phyloP scores from a whole-genome alignment of 257 asterid genomes.

The Mitragyna speciosa region DNA sequence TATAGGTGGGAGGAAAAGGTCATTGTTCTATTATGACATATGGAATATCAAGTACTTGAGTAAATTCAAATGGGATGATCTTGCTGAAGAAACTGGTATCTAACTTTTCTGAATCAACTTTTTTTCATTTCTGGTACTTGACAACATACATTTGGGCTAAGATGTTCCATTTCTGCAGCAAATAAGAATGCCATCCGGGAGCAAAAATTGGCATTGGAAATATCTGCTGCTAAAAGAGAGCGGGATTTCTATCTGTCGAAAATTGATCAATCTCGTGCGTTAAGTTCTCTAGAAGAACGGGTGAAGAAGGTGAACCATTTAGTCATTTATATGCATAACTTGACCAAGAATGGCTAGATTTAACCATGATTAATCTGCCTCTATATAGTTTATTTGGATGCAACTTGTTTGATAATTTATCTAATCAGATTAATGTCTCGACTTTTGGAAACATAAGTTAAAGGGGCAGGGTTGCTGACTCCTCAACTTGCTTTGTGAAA shows the following conservation, averaged over 20 bases:
- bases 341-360: too few species aligned
- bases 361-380: too few species aligned
- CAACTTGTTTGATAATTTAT: too few species aligned
- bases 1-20: constrained; percentile 88
- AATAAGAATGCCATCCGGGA: constrained; percentile 66
- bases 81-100: constrained; percentile 76
- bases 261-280: constrained; percentile 73
- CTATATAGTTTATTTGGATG: too few species aligned
- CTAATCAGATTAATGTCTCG: too few species aligned
- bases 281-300: constrained; percentile 62
- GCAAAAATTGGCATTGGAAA: constrained; percentile 73
- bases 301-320: constrained; percentile 60
- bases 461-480: too few species aligned
- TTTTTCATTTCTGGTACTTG: constrained; percentile 7
- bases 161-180: constrained; percentile 45
- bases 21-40: constrained; percentile 75
- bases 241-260: constrained; percentile 76
- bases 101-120: constrained; percentile 2
- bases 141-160: constrained; percentile 22
- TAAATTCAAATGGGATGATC: constrained; percentile 98
- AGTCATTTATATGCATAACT: neutral
- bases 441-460: too few species aligned
- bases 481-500: too few species aligned
- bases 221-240: constrained; percentile 79
- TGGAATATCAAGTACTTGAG: constrained; percentile 97